Evolutionary conservation across 768 basidiomycete genomes (phyloP).

Genomic region (Panaeolus papilionaceus): DNA sequence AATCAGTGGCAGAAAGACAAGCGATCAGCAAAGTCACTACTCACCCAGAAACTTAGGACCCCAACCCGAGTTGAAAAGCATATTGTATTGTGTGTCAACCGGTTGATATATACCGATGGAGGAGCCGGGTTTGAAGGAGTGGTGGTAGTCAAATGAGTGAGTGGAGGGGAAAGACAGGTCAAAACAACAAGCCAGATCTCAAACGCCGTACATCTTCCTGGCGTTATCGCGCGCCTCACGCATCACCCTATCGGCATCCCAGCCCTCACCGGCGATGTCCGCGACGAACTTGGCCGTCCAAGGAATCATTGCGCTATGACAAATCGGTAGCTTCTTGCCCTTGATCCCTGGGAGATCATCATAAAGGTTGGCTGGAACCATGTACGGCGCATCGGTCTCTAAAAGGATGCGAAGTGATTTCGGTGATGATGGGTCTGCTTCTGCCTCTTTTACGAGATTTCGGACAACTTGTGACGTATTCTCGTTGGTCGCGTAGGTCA

Average conservation of each 20-base stretch:
- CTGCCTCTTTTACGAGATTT: slow-evolving; percentile 43
- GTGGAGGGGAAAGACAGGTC: neutral
- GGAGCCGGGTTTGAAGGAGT: neutral
- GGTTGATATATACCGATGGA: too few relatives aligned
- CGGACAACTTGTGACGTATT: slow-evolving; percentile 76
- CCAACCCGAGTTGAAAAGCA: too few relatives aligned
- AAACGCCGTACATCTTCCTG: slow-evolving; percentile 60
- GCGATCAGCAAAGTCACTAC: too few relatives aligned
- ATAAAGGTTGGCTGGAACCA: slow-evolving; percentile 83
- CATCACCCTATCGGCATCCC: slow-evolving; percentile 66
- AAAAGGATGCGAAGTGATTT: slow-evolving; percentile 59
- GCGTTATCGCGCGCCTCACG: slow-evolving; percentile 70
- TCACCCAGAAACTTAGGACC: too few relatives aligned
- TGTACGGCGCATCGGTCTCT: slow-evolving; percentile 89
- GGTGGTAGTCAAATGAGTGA: neutral
- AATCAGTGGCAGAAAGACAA: too few relatives aligned
- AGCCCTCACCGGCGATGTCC: slow-evolving; percentile 47
- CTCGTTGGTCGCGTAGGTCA: slow-evolving; percentile 77
- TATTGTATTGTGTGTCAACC: too few relatives aligned
- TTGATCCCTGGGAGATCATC: slow-evolving; percentile 55
- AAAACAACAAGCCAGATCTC: neutral
- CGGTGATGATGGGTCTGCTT: slow-evolving; percentile 11
- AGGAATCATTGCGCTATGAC: slow-evolving; percentile 82
- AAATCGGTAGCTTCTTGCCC: slow-evolving; percentile 70
- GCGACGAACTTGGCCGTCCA: slow-evolving; percentile 86